A percentile compares a stretch with the other conserved stretches of the same genome.
Evolutionary conservation across 164 flowering plant genomes (phyloP).

Genomic region (Akebia trifoliata): DNA sequence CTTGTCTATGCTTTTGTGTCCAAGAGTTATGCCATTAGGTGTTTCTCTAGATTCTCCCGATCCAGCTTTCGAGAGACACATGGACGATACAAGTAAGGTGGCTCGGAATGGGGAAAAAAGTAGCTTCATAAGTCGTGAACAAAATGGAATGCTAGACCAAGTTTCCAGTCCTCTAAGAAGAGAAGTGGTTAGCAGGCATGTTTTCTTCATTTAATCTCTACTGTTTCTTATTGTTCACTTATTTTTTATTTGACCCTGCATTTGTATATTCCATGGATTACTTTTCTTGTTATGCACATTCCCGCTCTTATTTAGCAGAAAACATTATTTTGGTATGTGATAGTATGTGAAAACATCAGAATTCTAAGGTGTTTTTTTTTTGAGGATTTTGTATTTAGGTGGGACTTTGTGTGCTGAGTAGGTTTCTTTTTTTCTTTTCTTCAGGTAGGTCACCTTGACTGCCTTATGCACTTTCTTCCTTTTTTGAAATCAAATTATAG

Average conservation of each 20-base stretch:
- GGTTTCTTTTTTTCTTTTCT: no score
- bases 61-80: slow-evolving; percentile 21
- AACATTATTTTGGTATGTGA: not conserved
- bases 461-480: no score
- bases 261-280: not conserved
- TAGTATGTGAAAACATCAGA: no score
- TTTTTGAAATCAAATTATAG: no score
- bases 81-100: slow-evolving; percentile 19
- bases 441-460: no score
- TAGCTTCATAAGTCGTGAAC: slow-evolving; percentile 23
- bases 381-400: no score
- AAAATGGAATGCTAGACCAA: slow-evolving; percentile 36
- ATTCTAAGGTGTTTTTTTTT: no score
- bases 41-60: slow-evolving; percentile 21
- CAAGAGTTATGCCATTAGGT: slow-evolving; percentile 18
- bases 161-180: slow-evolving; percentile 46
- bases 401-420: no score
- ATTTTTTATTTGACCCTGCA: not conserved
- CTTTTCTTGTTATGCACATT: not conserved
- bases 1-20: slow-evolving; percentile 12
- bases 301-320: not conserved
- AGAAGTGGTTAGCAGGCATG: slow-evolving; percentile 40
- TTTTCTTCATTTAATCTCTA: not conserved
- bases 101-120: slow-evolving; percentile 27
- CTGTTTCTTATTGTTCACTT: not conserved